Evolutionary conservation across 1,284 basidiomycete genomes (phyloP), one percentile per base, ranked within the genome.

Genomic region (Ustilago trichophora): DNA sequence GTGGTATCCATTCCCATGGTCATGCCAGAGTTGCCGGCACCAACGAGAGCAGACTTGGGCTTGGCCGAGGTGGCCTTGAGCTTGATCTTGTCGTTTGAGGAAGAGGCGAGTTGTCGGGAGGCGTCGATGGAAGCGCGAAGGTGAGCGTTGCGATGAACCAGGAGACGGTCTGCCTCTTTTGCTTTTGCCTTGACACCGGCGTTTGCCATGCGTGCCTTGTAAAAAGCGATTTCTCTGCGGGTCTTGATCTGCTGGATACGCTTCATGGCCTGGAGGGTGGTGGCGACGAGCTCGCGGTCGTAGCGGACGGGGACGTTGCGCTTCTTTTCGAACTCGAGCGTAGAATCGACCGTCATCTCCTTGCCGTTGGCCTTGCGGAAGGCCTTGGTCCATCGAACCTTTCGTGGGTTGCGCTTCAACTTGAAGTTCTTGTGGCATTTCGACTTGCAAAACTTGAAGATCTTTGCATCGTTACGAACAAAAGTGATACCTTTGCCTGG

Each of bases 341-440:
- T 98, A 1, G 94, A 91, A 84, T 99, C 96, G 78, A 99, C 91
- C 12, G 92, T 95, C 96, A 99, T 99, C 85, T 99, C 96, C 85
- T 98, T 99, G 69, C 96, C 96, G 57, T 93, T 92, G 21, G 96
- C 93, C 83, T 95, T 97, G 75, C 96, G 88, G 88, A 99, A 99
- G 15, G 96, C 96, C 84, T 99, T 99, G 50, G 96, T 99, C 96
- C 96, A 99, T 77, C 92, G 88, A 45, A 99, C 94, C 85, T 99
- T 99, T 70, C 96, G 89, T 42, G 96, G 96, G 84, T 99, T 99
- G 45, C 96, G 90, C 86, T 98, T 99, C 95, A 99, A 97, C 84
- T 93, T 95, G 76, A 79, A 80, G 74, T 80, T 81, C 74, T 81
- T 81, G 73, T 81, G 79, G 62, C 79, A 81, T 51, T 81, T 81